Base-by-base conservation (phyloP, 345 rosid species). In the Ceriops decandra region DNA sequence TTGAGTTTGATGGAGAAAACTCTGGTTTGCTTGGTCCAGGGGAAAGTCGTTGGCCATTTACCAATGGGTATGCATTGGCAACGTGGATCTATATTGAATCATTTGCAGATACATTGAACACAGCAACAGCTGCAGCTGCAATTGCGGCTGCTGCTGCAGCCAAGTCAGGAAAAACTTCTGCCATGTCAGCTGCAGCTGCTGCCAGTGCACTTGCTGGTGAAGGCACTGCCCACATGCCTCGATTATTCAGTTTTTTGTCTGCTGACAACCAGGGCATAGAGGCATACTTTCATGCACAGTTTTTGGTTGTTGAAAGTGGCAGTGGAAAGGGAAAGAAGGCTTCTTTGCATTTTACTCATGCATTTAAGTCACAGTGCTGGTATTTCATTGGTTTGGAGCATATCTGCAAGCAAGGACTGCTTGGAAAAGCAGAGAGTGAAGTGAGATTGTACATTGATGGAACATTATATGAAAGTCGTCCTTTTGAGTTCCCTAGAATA, bases 11-110 rank as follows among this genome's bases (percentile, higher is more conserved):
- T 83, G 99, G 99, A 62, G 99, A 95, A 84, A 90, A 89, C 80
- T 95, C 99, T 72, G 99, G 99, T 76, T 85, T 95, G 86, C 98
- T 95, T 84, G 98, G 99, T 79, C 95, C 99, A 17, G 99, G 97
- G 60, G 99, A 95, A 80, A 90, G 96, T 66, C 93, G 96, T 62
- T 95, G 99, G 99, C 99, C 99, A 31, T 95, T 95, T 83, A 77
- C 82, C 63, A 95, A 83, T 85, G 99, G 99, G 46, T 95, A 90
- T 68, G 92, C 92, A 27, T 95, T 95, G 82, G 93, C 93, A 30
- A 90, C 99, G 17, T 95, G 99, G 99, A 91, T 95, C 67, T 95
- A 90, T 71, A 87, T 95, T 68, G 99, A 95, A 86, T 95, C 99
- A 62, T 95, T 95, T 85, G 97, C 99, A 53, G 99, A 91, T 77